Conservation (phyloP, 2,329 filamentous ascomycete genomes). For the Madurella fahalii region DNA sequence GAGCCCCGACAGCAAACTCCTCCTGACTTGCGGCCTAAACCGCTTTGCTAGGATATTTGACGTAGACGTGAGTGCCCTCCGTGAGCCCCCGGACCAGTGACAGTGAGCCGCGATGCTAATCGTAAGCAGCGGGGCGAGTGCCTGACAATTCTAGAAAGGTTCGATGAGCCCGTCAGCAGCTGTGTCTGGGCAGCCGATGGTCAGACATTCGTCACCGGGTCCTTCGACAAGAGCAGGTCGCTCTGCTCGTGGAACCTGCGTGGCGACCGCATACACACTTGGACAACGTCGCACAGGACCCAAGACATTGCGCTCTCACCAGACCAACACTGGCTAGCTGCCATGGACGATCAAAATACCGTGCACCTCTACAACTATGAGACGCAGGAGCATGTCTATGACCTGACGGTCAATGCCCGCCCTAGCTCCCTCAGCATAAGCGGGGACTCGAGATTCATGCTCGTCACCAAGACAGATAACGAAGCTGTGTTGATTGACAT, state of each 20-base stretch:
- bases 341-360: slow-evolving; percentile 64
- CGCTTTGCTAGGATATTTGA: slow-evolving; percentile 73
- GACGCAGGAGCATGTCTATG: slow-evolving; percentile 71
- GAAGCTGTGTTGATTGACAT: slow-evolving; percentile 78
- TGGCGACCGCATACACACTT: slow-evolving; percentile 60
- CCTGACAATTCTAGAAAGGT: slow-evolving; percentile 62
- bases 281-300: slow-evolving; percentile 68
- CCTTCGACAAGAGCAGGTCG: slow-evolving; percentile 63
- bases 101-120: slow-evolving; percentile 1
- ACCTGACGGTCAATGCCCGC: slow-evolving; percentile 63
- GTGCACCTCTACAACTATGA: slow-evolving; percentile 79
- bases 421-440: slow-evolving; percentile 80
- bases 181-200: slow-evolving; percentile 86
- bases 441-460: slow-evolving; percentile 71
- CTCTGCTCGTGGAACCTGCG: slow-evolving; percentile 67
- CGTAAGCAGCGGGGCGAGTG: slow-evolving; percentile 51
- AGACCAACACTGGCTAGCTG: slow-evolving; percentile 75
- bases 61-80: slow-evolving; percentile 49
- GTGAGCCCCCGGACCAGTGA: background rate
- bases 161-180: slow-evolving; percentile 79
- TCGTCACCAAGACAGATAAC: slow-evolving; percentile 76
- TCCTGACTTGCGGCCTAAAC: slow-evolving; percentile 80
- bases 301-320: slow-evolving; percentile 81
- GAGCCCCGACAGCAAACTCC: slow-evolving; percentile 84
- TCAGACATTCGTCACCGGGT: slow-evolving; percentile 72